Percentiles rank a stretch among this genome's conserved stretches.
Conservation (phyloP, 176 grass and related monocot genomes). For the Themeda triandra region DNA sequence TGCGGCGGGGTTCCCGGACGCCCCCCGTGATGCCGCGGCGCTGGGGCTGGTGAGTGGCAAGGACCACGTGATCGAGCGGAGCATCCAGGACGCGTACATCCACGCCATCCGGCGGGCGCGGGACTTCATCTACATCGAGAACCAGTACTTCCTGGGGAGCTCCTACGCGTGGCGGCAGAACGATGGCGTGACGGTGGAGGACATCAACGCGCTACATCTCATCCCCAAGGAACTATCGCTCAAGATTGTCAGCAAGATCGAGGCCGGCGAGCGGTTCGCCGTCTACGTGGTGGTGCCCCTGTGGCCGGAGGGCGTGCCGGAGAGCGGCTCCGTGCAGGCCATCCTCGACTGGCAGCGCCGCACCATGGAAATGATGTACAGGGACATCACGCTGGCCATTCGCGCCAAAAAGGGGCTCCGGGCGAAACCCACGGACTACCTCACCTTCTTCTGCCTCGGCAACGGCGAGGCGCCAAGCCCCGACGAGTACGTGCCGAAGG, state of each 20-base stretch:
- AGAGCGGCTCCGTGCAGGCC: slow-evolving; percentile 62
- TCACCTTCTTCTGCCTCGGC: slow-evolving; percentile 71
- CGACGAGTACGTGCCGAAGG: slow-evolving; percentile 36
- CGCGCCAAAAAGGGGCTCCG: slow-evolving; percentile 16
- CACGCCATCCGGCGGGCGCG: slow-evolving; percentile 55
- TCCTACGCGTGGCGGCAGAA: slow-evolving; percentile 47
- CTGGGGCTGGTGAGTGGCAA: too few relatives aligned
- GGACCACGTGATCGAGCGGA: slow-evolving; percentile 45
- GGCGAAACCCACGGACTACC: slow-evolving; percentile 44
- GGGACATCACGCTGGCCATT: slow-evolving; percentile 39
- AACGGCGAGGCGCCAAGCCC: slow-evolving; percentile 34
- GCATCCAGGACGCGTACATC: slow-evolving; percentile 79
- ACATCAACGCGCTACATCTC: slow-evolving; percentile 57
- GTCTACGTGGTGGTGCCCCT: slow-evolving; percentile 69
- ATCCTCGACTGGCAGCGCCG: slow-evolving; percentile 70
- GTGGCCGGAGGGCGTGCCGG: slow-evolving; percentile 71
- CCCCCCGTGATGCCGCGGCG: too few relatives aligned
- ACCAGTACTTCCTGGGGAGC: slow-evolving; percentile 74
- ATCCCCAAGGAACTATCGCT: slow-evolving; percentile 64
- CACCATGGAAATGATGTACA: slow-evolving; percentile 87
- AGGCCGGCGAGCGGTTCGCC: slow-evolving; percentile 44
- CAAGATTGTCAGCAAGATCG: slow-evolving; percentile 64
- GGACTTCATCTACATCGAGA: slow-evolving; percentile 75
- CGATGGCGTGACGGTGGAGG: slow-evolving; percentile 35
- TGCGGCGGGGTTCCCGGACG: too few relatives aligned